Conservation (phyloP, 257 asterid species). For the Solanum medicagineum region DNA sequence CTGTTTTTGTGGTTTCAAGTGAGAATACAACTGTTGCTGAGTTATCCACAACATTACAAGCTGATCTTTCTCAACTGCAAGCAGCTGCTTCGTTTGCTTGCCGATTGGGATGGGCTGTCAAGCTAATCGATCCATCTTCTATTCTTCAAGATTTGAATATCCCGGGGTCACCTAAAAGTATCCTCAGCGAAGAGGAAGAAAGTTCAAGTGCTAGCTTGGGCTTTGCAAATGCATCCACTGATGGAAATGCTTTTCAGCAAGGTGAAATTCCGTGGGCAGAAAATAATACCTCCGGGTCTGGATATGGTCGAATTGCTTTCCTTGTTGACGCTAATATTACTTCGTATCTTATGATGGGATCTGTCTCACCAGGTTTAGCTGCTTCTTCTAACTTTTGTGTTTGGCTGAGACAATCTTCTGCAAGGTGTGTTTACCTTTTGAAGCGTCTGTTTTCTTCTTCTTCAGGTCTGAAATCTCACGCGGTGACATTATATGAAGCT, state of each 20-base stretch:
- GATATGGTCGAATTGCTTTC: conserved; percentile 88
- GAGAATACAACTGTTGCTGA: conserved; percentile 97
- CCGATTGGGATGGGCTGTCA: conserved; percentile 97
- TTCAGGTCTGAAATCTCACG: conserved; percentile 92
- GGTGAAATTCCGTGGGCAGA: conserved; percentile 73
- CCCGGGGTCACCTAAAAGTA: conserved; percentile 56
- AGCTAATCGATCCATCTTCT: conserved; percentile 84
- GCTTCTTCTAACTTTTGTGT: not conserved
- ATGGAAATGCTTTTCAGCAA: conserved; percentile 43
- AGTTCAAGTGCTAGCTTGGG: conserved; percentile 41
- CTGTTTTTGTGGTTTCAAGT: conserved; percentile 96
- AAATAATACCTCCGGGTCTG: conserved; percentile 23
- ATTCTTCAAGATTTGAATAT: conserved; percentile 66
- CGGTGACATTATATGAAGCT: conserved; percentile 96
- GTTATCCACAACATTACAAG: conserved; percentile 85
- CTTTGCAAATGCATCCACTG: conserved; percentile 39
- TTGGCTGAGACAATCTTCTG: not conserved
- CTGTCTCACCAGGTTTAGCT: conserved; percentile 92
- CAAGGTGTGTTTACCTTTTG: not conserved
- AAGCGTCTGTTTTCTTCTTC: not conserved
- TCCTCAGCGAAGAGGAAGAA: conserved; percentile 65
- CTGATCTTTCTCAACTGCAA: conserved; percentile 91
- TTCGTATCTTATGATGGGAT: conserved; percentile 99
- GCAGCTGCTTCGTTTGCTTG: conserved; percentile 99
- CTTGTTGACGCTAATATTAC: conserved; percentile 97